These are phyloP conservation scores for Colletotrichum sp. DNA, from an alignment of 2,329 filamentous ascomycete genomes.

Conservation along the genomic window DNA sequence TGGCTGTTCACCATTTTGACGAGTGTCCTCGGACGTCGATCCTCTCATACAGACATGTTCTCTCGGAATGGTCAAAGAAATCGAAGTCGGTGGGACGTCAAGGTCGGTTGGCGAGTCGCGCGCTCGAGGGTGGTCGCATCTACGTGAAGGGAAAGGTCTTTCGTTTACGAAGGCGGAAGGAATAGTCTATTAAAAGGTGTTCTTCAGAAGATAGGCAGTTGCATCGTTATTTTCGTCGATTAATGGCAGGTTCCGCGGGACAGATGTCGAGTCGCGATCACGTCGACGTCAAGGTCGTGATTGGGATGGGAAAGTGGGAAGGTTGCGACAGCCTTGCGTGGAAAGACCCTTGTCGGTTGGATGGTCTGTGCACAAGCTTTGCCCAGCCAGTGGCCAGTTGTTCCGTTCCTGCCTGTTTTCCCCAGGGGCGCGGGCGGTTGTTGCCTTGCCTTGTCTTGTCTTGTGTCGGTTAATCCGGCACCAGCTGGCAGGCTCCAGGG, in stretches of 20 bases:
- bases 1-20: constrained; percentile 15
- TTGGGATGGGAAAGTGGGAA: constrained; percentile 9
- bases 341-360: constrained; percentile 18
- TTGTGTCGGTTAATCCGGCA: background rate
- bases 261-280: background rate
- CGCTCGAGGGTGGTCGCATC: background rate
- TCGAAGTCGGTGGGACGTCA: background rate
- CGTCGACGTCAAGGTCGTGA: constrained; percentile 12
- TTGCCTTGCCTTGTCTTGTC: background rate
- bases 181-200: background rate
- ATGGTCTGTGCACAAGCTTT: constrained; percentile 18
- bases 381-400: constrained; percentile 16
- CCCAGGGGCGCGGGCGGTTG: background rate
- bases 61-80: background rate
- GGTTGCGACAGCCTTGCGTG: constrained; percentile 24
- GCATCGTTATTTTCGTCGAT: background rate
- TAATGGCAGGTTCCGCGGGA: background rate
- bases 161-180: background rate
- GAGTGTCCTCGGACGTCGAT: constrained; percentile 3
- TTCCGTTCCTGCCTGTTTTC: constrained; percentile 13
- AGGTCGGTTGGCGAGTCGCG: background rate
- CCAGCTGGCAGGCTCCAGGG: background rate
- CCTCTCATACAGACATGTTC: constrained; percentile 13
- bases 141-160: background rate
- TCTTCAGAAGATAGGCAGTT: background rate